Base-by-base conservation (phyloP, 1,284 basidiomycete genomes). In the Ustilago loliicola region DNA sequence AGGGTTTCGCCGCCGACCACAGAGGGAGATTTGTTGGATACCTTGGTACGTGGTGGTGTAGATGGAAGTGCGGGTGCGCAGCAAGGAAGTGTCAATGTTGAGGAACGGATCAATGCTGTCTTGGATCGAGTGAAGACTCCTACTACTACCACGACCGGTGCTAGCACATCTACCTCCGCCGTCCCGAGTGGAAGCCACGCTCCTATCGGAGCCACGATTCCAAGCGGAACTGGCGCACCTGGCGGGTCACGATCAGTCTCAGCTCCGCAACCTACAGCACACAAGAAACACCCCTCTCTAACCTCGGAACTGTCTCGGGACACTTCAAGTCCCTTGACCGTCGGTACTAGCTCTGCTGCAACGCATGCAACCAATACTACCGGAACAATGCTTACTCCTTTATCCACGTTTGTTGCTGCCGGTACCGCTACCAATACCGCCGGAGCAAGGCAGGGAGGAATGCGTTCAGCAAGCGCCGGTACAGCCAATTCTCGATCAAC, bases 71-170 rank as follows among this genome's bases (percentile, higher is more conserved):
- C 54, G 61, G 23, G 30, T 48, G 45, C 30, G 2, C 32, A 53
- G 38, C 50, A 72, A 17, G 47, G 53, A 9, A 51, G 51, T 13
- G 62, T 68, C 13, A 45, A 52, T 10, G 66, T 81, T 5, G 80
- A 83, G 50, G 80, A 81, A 15, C 62, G 65, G 36, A 83, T 83
- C 66, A 77, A 83, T 27, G 78, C 79, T 21, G 80, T 83, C 5
- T 67, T 83, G 21, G 52, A 72, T 42, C 64, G 78, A 11, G 78
- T 77, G 19, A 52, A 72, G 55, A 70, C 66, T 23, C 68, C 66
- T 21, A 58, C 59, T 36, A 19, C 32, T 9, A 19, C 17, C 38
- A 40, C 11, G 6, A 19, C 38, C 38, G 32, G 32, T 11, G 36
- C 8, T 15, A 15, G 9, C 36, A 15, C 17, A 3, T 38, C 36